phyloP scores from a whole-genome alignment of 192 early-diverging fungal genomes.

The Pilaira anomala region DNA sequence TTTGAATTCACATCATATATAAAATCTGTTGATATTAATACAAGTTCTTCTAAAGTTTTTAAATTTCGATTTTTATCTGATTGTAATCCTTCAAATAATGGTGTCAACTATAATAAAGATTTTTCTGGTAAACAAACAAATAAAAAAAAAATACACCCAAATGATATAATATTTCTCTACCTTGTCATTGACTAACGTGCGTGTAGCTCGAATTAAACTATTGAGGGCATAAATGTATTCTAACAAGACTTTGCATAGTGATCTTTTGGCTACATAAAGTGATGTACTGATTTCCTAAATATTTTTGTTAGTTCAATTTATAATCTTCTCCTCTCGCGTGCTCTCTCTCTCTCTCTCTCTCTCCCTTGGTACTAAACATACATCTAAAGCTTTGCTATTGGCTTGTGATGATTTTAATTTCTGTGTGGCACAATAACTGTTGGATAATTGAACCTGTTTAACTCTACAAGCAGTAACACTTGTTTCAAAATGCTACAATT shows the following conservation, averaged over 20 bases:
- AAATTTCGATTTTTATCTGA: conserved; percentile 16
- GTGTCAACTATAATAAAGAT: neutral
- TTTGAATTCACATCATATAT: neutral
- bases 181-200: conserved; percentile 3
- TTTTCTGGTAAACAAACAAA: no score
- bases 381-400: conserved; percentile 5
- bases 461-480: neutral
- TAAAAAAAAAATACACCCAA: no score
- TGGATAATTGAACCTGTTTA: conserved; percentile 7
- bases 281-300: conserved; percentile 13
- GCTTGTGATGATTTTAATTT: conserved; percentile 12
- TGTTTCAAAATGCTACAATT: conserved; percentile 19
- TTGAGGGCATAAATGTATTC: conserved; percentile 19
- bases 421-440: conserved; percentile 19
- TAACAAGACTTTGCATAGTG: conserved; percentile 15
- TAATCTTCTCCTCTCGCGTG: no score
- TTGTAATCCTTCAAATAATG: conserved; percentile 15
- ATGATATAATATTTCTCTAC: neutral
- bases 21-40: conserved; percentile 9
- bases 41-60: conserved; percentile 9
- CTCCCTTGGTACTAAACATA: neutral
- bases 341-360: no score
- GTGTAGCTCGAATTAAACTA: conserved; percentile 4
- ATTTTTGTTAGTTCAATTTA: neutral
- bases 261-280: conserved; percentile 13